Evolutionary conservation across 73 alveolate species (phyloP).

Genomic region (Paramecium tetraurelia): DNA sequence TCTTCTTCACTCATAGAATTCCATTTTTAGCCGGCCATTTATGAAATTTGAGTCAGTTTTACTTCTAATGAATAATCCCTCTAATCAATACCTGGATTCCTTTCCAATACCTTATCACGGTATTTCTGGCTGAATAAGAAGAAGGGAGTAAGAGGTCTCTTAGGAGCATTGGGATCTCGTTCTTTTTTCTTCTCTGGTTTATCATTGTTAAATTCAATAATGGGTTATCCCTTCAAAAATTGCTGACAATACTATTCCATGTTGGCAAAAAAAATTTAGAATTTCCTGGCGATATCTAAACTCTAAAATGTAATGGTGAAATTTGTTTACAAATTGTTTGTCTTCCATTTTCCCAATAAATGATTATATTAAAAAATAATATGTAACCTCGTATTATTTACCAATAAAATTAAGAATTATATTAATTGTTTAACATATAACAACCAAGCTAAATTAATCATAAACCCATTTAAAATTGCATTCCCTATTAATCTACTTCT

Average conservation of each 20-base stretch:
- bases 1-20: background rate
- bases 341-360: background rate
- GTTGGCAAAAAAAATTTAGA: background rate
- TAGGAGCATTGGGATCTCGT: slow-evolving; percentile 6
- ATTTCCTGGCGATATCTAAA: background rate
- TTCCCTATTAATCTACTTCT: background rate
- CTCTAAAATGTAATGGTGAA: background rate
- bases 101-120: background rate
- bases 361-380: background rate
- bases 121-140: background rate
- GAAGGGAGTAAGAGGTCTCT: background rate
- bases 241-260: background rate
- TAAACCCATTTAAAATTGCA: background rate
- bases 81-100: background rate
- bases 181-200: background rate
- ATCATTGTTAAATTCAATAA: background rate
- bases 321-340: background rate
- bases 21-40: slow-evolving; percentile 17
- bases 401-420: background rate
- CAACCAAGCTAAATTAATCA: background rate
- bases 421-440: background rate
- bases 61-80: background rate
- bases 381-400: background rate
- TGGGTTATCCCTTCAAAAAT: background rate
- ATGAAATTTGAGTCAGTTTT: background rate